Conservation (phyloP, 345 rosid species). For the Combretum micranthum region DNA sequence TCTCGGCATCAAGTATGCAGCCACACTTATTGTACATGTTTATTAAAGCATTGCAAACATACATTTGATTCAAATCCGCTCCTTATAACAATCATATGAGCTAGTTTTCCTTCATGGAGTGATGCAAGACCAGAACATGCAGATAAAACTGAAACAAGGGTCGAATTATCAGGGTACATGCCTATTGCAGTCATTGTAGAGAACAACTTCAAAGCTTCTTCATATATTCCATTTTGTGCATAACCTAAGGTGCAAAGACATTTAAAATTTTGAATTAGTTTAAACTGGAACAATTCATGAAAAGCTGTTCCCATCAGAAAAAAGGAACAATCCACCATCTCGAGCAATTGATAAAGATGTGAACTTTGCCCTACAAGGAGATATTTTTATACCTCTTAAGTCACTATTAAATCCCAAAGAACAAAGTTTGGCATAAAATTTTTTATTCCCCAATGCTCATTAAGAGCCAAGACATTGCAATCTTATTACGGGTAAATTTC, state of each 20-base stretch:
- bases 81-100: constrained; percentile 16
- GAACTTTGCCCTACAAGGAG: no score
- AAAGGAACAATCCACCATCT: neutral
- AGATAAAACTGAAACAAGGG: constrained; percentile 24
- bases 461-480: no score
- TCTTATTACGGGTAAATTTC: no score
- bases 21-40: constrained; percentile 26
- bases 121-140: constrained; percentile 27
- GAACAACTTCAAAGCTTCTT: constrained; percentile 22
- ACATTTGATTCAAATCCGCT: constrained; percentile 17
- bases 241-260: constrained; percentile 9
- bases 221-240: constrained; percentile 20
- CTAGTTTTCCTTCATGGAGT: constrained; percentile 19
- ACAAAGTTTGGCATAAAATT: no score
- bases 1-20: constrained; percentile 21
- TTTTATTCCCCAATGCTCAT: no score
- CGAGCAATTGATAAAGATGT: neutral
- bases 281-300: neutral
- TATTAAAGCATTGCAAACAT: constrained; percentile 22
- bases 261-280: neutral
- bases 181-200: constrained; percentile 16
- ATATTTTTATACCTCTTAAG: no score
- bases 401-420: no score
- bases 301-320: neutral
- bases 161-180: constrained; percentile 16